Percentiles rank a stretch among this genome's conserved stretches.
Evolutionary conservation across 2,329 filamentous ascomycete genomes (phyloP).

Genomic region (Ilyonectria mors-panacis): DNA sequence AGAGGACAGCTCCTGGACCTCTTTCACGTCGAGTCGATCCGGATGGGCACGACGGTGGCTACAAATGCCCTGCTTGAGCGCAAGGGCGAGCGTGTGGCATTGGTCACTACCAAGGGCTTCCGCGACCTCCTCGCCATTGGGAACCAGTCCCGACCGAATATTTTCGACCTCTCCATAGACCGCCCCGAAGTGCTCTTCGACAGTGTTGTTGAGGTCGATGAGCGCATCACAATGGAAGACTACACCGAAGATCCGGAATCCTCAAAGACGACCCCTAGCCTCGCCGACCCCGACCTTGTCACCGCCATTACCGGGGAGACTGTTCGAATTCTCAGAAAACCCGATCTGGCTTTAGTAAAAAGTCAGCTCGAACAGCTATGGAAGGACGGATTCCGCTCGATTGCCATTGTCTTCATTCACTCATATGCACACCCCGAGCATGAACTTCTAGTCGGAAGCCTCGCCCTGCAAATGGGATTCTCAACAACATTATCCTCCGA

Average conservation of each 20-base stretch:
- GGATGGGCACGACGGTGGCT: conserved; percentile 86
- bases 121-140: conserved; percentile 80
- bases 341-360: conserved; percentile 59
- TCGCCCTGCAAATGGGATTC: conserved; percentile 2
- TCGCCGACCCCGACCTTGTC: conserved; percentile 69
- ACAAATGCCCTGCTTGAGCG: conserved; percentile 83
- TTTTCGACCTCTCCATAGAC: conserved; percentile 80
- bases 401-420: conserved; percentile 7
- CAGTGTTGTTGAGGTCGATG: conserved; percentile 80
- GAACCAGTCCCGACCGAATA: conserved; percentile 80
- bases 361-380: background rate
- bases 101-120: conserved; percentile 81
- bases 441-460: background rate
- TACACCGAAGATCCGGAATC: conserved; percentile 78
- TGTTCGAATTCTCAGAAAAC: conserved; percentile 75
- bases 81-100: conserved; percentile 79
- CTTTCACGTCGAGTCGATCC: conserved; percentile 72
- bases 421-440: conserved; percentile 5
- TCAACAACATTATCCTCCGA: conserved; percentile 5
- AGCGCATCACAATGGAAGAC: conserved; percentile 81
- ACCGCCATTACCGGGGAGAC: conserved; percentile 78
- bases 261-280: conserved; percentile 61
- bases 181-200: conserved; percentile 80
- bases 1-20: conserved; percentile 54
- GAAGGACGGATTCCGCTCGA: background rate